Conservation (phyloP, 2,329 filamentous ascomycete genomes). For the Cladophialophora yegresii region DNA sequence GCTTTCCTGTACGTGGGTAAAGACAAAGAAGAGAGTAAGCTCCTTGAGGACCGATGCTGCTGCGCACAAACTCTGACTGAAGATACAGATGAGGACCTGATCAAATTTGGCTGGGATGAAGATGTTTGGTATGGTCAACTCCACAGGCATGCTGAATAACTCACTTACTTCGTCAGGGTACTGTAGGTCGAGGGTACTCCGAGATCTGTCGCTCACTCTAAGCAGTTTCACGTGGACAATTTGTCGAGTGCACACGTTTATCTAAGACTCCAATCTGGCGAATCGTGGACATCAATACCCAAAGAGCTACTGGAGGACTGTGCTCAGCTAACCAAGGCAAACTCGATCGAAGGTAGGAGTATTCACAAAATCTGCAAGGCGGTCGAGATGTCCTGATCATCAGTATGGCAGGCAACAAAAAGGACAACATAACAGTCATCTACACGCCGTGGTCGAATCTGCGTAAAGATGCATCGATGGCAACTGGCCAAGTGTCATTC, state of each 20-base stretch:
- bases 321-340: conserved; percentile 97
- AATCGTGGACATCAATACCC: conserved; percentile 82
- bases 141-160: neutral
- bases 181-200: neutral
- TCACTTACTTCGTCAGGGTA: conserved; percentile 27
- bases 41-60: conserved; percentile 15
- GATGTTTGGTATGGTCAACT: conserved; percentile 75
- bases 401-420: conserved; percentile 78
- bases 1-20: conserved; percentile 96
- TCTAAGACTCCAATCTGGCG: conserved; percentile 74
- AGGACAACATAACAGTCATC: conserved; percentile 93
- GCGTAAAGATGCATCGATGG: conserved; percentile 94
- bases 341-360: conserved; percentile 82
- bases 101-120: conserved; percentile 90
- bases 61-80: conserved; percentile 6
- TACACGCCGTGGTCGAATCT: conserved; percentile 98
- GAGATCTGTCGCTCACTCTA: conserved; percentile 5
- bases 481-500: conserved; percentile 90
- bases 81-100: conserved; percentile 83
- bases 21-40: conserved; percentile 96
- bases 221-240: conserved; percentile 93
- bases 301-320: conserved; percentile 76
- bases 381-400: conserved; percentile 25
- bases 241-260: conserved; percentile 96
- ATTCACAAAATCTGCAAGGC: conserved; percentile 31